Evolutionary conservation across 495 filamentous ascomycete species (phyloP).

Genomic region (Annulohypoxylon stygium): DNA sequence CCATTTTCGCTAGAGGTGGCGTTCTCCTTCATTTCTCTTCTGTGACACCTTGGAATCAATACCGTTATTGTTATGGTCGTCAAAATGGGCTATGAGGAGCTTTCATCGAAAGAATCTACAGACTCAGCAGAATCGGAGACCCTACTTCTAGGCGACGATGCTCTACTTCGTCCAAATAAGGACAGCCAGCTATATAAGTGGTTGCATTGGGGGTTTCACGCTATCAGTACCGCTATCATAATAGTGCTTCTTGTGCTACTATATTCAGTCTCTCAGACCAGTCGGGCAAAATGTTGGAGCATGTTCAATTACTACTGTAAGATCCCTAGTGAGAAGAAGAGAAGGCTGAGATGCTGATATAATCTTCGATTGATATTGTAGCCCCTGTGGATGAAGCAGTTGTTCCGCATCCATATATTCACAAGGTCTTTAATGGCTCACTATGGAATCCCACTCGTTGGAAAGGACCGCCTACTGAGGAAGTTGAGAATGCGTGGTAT

Average conservation of each 20-base stretch:
- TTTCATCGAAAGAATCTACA: not conserved
- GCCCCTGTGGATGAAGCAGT: not conserved
- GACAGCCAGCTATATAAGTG: not conserved
- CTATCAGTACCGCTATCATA: not conserved
- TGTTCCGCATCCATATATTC: not conserved
- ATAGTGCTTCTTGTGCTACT: not conserved
- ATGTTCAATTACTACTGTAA: slow-evolving; percentile 30
- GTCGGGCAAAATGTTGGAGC: slow-evolving; percentile 24
- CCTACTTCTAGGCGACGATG: not conserved
- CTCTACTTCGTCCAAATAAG: not conserved
- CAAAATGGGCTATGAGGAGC: not conserved
- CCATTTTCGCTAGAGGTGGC: not conserved
- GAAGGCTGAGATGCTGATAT: not conserved
- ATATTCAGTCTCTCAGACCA: not conserved
- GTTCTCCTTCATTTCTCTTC: not conserved
- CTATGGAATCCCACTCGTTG: slow-evolving; percentile 38
- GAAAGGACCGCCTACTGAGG: slow-evolving; percentile 34
- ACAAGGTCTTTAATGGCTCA: slow-evolving; percentile 35
- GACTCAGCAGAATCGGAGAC: not conserved
- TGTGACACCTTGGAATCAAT: not conserved
- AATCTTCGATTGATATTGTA: not conserved
- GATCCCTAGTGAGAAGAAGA: not conserved
- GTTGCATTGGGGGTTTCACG: not conserved
- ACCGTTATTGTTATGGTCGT: not conserved
- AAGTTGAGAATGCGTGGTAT: slow-evolving; percentile 2